Conservation (phyloP, 371 early-diverging fungal genomes). For the Mortierella sp. region DNA sequence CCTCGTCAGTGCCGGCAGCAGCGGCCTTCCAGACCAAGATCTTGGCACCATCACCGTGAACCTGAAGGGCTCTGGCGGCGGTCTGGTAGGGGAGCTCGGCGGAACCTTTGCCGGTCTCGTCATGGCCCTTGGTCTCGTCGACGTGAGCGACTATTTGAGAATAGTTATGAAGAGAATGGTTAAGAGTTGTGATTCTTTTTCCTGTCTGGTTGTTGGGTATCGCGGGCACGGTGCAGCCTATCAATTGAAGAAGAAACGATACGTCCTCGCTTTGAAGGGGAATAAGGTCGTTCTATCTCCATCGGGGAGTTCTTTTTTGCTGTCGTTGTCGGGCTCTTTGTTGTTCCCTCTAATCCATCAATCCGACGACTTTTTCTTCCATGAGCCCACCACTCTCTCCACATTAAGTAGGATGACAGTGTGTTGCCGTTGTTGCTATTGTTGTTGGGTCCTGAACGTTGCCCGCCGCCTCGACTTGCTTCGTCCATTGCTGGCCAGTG, state of each 20-base stretch:
- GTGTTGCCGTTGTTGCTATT: not conserved
- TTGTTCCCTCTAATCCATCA: not conserved
- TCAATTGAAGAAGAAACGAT: not conserved
- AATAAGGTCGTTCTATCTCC: not conserved
- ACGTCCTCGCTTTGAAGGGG: not conserved
- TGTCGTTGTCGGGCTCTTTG: not conserved
- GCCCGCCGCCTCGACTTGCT: not conserved
- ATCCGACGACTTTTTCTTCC: not conserved
- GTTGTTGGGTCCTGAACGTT: not conserved
- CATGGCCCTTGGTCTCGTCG: conserved; percentile 82
- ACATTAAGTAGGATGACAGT: not conserved
- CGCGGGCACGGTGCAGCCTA: not conserved
- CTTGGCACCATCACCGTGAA: conserved; percentile 65
- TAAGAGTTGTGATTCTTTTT: not conserved
- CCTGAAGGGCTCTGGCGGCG: conserved; percentile 74
- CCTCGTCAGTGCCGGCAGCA: conserved; percentile 69
- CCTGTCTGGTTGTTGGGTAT: not conserved
- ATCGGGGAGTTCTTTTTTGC: not conserved
- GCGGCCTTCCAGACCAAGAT: conserved; percentile 79
- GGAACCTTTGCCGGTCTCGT: conserved; percentile 77
- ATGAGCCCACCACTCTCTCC: not conserved
- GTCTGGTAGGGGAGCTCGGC: conserved; percentile 78
- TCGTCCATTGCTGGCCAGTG: not conserved
- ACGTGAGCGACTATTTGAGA: conserved; percentile 61
- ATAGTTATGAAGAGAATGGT: not conserved